Conservation (phyloP, 1,284 basidiomycete genomes). For the Puccinia coronata region DNA sequence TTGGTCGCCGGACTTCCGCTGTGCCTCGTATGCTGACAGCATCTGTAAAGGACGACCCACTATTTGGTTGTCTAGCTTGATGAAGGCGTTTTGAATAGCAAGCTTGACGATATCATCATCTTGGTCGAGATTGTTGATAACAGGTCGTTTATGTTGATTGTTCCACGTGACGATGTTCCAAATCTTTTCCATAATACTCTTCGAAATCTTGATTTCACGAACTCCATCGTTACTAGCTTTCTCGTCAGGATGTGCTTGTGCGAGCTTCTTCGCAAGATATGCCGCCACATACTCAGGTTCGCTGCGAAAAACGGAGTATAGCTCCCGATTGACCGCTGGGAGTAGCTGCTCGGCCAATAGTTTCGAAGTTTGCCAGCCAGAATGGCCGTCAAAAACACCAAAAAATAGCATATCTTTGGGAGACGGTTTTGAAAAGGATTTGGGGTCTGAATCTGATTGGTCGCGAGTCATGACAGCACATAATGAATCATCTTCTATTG, state of each 20-base stretch:
- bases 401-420: slow-evolving; percentile 50
- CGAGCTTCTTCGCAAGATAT: slow-evolving; percentile 36
- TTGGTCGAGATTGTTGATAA: slow-evolving; percentile 59
- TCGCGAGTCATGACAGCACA: slow-evolving; percentile 69
- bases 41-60: slow-evolving; percentile 73
- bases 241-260: not conserved
- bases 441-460: slow-evolving; percentile 23
- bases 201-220: slow-evolving; percentile 43
- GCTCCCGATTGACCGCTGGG: slow-evolving; percentile 78
- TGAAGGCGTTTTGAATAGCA: slow-evolving; percentile 77
- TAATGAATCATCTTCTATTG: slow-evolving; percentile 83
- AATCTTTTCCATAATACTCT: slow-evolving; percentile 56
- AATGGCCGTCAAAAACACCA: slow-evolving; percentile 73
- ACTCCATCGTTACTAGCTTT: not conserved
- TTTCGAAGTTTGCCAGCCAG: slow-evolving; percentile 78
- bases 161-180: slow-evolving; percentile 50
- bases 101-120: slow-evolving; percentile 68
- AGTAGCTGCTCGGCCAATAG: slow-evolving; percentile 83
- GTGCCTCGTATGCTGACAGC: slow-evolving; percentile 60
- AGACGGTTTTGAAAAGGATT: slow-evolving; percentile 28
- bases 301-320: slow-evolving; percentile 64
- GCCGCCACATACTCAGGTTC: slow-evolving; percentile 54
- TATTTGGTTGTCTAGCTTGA: slow-evolving; percentile 75
- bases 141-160: not conserved
- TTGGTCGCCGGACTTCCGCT: not conserved